Evolutionary conservation across 371 early-diverging fungal species (phyloP), one percentile per base, ranked within the genome.

Genomic region (Dinochytrium kinnereticum): DNA sequence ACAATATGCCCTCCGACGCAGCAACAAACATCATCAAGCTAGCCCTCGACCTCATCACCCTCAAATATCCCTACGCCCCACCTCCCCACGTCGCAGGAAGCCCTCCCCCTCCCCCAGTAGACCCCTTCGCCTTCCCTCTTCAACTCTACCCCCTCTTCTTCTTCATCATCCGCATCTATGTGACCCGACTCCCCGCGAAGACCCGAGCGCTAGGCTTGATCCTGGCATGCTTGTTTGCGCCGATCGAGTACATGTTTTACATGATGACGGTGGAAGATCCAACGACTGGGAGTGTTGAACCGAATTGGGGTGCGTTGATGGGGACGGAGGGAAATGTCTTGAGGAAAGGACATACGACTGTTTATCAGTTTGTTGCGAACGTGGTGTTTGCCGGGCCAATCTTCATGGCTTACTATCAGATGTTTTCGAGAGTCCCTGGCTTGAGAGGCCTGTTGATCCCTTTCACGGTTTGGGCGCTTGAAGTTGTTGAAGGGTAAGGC

Each of bases 291-390:
- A 59, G n/a, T n/a, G n/a, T n/a, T n/a, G n/a, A n/a, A n/a, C n/a
- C n/a, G n/a, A n/a, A n/a, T n/a, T n/a, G n/a, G n/a, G n/a, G n/a
- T n/a, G n/a, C n/a, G n/a, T n/a, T n/a, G n/a, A n/a, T n/a, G n/a
- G 59, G 34, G 51, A 13, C 15, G 28, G 64, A 36, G 36, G 31
- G 28, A n/a, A n/a, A n/a, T n/a, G n/a, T n/a, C n/a, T n/a, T n/a
- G n/a, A n/a, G 76, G 57, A 36, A 73, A 2, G 66, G 74, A 10
- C 76, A 76, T 44, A 73, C 76, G 53, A 76, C 76, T 24, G 31
- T 31, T 19, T 65, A 5, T 28, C 53, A n/a, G n/a, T n/a, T n/a
- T n/a, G n/a, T n/a, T n/a, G n/a, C n/a, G n/a, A n/a, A n/a, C n/a
- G n/a, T n/a, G n/a, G n/a, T n/a, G 33, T 65, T 76, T n/a, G 19